Evolutionary conservation across 75 land plant genomes (phyloP).

Genomic region (Selaginella tamariscina): DNA sequence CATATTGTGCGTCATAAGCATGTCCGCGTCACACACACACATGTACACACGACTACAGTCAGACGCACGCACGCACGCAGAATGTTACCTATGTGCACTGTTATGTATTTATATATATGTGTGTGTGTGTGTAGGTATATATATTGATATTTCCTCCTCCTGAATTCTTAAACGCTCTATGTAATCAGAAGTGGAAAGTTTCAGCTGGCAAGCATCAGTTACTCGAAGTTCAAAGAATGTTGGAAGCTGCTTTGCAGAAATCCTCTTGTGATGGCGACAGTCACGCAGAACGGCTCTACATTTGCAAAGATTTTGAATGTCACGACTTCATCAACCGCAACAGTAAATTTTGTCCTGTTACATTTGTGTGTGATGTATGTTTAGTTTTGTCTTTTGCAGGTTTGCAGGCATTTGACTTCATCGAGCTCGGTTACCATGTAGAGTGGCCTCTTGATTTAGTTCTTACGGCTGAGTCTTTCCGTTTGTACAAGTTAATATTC

Average conservation of each 20-base stretch:
- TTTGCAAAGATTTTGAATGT: not conserved
- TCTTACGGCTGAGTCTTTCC: constrained; percentile 45
- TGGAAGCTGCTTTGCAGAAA: constrained; percentile 65
- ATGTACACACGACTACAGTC: too few species aligned
- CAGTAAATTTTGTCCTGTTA: not conserved
- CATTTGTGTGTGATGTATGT: too few species aligned
- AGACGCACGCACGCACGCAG: too few species aligned
- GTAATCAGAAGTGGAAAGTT: constrained; percentile 40
- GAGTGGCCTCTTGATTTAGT: constrained; percentile 82
- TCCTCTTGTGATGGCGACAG: constrained; percentile 70
- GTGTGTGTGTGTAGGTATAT: too few species aligned
- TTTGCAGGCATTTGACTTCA: constrained; percentile 53
- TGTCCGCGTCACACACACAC: too few species aligned
- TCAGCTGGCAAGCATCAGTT: constrained; percentile 36
- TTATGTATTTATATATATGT: not conserved
- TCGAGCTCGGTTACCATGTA: constrained; percentile 67
- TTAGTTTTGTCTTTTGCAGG: too few species aligned
- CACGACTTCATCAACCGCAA: constrained; percentile 2
- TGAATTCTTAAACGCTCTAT: not conserved
- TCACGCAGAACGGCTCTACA: constrained; percentile 41
- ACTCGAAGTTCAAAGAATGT: constrained; percentile 53
- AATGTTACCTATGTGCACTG: constrained; percentile 6
- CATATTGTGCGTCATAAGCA: too few species aligned
- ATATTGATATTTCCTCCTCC: not conserved
- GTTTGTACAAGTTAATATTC: constrained; percentile 59